Conservation (phyloP, 768 basidiomycete genomes). For the Mrakia gelida region DNA sequence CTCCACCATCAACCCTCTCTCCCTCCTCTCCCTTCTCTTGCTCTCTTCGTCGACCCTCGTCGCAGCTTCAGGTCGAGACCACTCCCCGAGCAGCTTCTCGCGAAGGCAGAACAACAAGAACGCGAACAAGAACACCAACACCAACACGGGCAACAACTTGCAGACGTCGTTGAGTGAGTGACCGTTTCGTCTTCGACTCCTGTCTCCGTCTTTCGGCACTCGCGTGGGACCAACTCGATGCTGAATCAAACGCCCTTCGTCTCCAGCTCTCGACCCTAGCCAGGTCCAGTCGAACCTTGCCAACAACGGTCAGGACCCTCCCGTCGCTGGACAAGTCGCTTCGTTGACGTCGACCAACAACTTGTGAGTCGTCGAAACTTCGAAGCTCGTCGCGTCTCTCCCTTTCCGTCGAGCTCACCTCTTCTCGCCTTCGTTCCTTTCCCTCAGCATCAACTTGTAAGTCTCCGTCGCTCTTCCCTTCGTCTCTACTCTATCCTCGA, state of each 20-base stretch:
- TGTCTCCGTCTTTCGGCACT: neutral
- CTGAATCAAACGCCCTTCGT: slow-evolving; percentile 1
- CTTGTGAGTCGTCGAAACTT: slow-evolving; percentile 43
- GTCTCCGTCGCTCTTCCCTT: slow-evolving; percentile 28
- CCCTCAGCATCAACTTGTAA: neutral
- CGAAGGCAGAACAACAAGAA: neutral
- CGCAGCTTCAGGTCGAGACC: neutral
- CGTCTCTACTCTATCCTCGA: neutral
- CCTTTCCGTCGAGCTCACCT: neutral
- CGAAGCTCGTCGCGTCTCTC: neutral
- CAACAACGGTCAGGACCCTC: slow-evolving; percentile 49
- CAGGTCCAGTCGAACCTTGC: slow-evolving; percentile 54
- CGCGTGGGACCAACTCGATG: neutral
- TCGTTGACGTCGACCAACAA: slow-evolving; percentile 60
- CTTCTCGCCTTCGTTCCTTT: neutral
- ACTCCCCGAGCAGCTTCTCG: neutral
- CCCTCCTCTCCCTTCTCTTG: neutral
- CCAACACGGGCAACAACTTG: neutral
- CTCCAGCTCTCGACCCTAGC: slow-evolving; percentile 51
- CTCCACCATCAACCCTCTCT: no score
- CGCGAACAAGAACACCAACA: no score
- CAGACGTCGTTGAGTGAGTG: neutral
- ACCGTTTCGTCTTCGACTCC: neutral
- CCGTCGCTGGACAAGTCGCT: slow-evolving; percentile 49
- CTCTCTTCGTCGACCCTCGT: neutral